Evolutionary conservation across 202 grass and related monocot species (phyloP), one percentile per base, ranked within the genome.

Genomic region (Eragrostis tef): DNA sequence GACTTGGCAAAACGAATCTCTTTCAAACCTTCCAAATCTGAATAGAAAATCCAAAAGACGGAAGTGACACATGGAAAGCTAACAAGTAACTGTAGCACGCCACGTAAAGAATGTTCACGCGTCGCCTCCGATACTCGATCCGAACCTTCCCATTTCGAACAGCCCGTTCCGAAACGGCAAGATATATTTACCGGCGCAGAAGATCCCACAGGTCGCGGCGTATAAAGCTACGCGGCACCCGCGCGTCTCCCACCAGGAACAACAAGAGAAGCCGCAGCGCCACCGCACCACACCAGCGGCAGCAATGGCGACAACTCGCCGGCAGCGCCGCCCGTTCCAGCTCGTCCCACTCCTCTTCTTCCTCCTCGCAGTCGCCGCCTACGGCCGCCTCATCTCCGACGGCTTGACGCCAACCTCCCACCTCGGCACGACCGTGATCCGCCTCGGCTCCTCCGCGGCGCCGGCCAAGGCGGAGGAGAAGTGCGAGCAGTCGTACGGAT

Each of bases 401-500:
- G 96, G 93, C 9, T 21, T 83, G n/a, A 42, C 80, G 11, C 24
- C 51, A 6, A 2, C 78, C 21, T 62, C 68, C 25, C 58, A 36
- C 17, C 7, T 51, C 68, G 58, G 58, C 50, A 7, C 58, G 22
- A 75, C 84, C 17, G 59, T 91, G 42, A 79, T 91, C 50, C 85
- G 77, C 76, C 67, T 91, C 54, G 36, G 80, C 47, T 11, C 34
- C 34, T 39, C 67, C 45, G 11, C 74, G 65, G 5, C 83, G 2
- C 53, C 64, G 53, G 29, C 17, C 11, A 31, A 60, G 5, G 58
- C 60, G 10, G 87, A 79, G 68, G 88, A 71, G 76, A 19, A 77
- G 63, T 99, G 96, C 73, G 93, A 99, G 85, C 87, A 87, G 74
- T 70, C 96, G 24, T 99, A 99, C 24, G 96, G 96, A 0, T 99